phyloP scores from a whole-genome alignment of 495 filamentous ascomycete genomes.

The Tetracladium setigerum region DNA sequence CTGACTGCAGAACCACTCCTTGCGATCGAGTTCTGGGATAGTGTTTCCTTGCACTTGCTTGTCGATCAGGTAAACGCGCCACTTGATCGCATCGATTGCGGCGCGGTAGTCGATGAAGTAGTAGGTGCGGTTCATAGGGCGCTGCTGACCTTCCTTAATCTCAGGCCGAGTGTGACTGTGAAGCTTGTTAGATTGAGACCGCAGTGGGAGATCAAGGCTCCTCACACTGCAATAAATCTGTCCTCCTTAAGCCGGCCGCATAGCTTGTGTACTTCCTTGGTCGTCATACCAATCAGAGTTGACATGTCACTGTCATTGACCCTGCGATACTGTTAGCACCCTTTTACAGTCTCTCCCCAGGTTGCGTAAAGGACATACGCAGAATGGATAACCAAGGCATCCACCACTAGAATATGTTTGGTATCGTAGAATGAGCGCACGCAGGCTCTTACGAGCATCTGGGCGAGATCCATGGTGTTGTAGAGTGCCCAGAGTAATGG shows the following conservation, averaged over 20 bases:
- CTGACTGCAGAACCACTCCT: conserved; percentile 79
- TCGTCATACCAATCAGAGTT: conserved; percentile 74
- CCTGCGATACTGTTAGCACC: conserved; percentile 17
- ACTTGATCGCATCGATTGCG: conserved; percentile 95
- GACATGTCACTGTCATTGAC: conserved; percentile 69
- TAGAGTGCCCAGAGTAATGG: background rate
- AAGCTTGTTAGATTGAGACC: background rate
- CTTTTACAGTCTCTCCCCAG: background rate
- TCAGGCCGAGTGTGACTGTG: conserved; percentile 71
- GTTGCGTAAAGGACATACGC: conserved; percentile 45
- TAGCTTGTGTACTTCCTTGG: conserved; percentile 82
- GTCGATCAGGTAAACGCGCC: conserved; percentile 75
- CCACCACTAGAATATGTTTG: conserved; percentile 79
- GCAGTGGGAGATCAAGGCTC: conserved; percentile 1
- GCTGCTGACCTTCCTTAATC: conserved; percentile 68
- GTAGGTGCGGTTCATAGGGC: conserved; percentile 78
- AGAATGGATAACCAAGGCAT: conserved; percentile 88
- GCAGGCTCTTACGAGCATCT: conserved; percentile 79
- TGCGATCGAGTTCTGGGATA: conserved; percentile 72
- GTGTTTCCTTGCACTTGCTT: conserved; percentile 76
- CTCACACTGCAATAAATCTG: conserved; percentile 74
- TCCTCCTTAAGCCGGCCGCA: conserved; percentile 79
- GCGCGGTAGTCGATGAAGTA: conserved; percentile 95
- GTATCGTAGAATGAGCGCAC: conserved; percentile 90
- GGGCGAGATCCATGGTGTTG: conserved; percentile 69